Percentiles rank a stretch among this genome's conserved stretches.
Evolutionary conservation across 164 flowering plant species (phyloP).

Genomic region (Piper betle): DNA sequence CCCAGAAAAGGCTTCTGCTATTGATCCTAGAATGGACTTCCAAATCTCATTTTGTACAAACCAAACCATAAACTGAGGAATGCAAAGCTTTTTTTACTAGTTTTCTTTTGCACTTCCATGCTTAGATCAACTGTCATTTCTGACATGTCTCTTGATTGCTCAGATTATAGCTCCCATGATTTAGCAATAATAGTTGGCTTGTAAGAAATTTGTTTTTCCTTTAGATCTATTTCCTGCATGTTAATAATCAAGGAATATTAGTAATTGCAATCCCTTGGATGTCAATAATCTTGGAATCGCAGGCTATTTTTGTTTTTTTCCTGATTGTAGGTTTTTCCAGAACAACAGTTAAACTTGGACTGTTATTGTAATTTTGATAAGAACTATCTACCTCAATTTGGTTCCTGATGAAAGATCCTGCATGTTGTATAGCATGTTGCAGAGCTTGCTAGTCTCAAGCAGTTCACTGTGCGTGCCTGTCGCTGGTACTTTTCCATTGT

Average conservation of each 20-base stretch:
- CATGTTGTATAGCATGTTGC: slow-evolving; percentile 33
- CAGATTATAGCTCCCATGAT: slow-evolving; percentile 12
- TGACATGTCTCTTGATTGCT: slow-evolving; percentile 5
- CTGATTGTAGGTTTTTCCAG: no score
- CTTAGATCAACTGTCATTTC: slow-evolving; percentile 3
- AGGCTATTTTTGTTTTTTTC: no score
- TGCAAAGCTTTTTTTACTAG: slow-evolving; percentile 7
- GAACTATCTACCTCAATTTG: slow-evolving; percentile 27
- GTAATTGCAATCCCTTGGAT: not conserved
- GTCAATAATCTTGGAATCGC: not conserved
- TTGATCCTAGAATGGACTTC: slow-evolving; percentile 35
- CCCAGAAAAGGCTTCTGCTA: slow-evolving; percentile 60
- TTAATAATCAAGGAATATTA: slow-evolving; percentile 4
- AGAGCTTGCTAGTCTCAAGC: slow-evolving; percentile 34
- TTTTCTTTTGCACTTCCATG: slow-evolving; percentile 2
- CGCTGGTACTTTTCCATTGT: slow-evolving; percentile 42
- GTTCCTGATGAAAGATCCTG: slow-evolving; percentile 25
- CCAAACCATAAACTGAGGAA: slow-evolving; percentile 23
- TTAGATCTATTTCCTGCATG: slow-evolving; percentile 16
- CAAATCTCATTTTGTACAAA: slow-evolving; percentile 13
- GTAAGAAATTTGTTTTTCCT: slow-evolving; percentile 8
- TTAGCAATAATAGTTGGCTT: slow-evolving; percentile 8
- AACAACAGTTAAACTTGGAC: no score
- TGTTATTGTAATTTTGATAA: not conserved
- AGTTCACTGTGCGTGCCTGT: slow-evolving; percentile 44